These are phyloP conservation scores for Talaromyces trachyspermus DNA, from an alignment of 495 filamentous ascomycete species.

Conservation along the genomic window DNA sequence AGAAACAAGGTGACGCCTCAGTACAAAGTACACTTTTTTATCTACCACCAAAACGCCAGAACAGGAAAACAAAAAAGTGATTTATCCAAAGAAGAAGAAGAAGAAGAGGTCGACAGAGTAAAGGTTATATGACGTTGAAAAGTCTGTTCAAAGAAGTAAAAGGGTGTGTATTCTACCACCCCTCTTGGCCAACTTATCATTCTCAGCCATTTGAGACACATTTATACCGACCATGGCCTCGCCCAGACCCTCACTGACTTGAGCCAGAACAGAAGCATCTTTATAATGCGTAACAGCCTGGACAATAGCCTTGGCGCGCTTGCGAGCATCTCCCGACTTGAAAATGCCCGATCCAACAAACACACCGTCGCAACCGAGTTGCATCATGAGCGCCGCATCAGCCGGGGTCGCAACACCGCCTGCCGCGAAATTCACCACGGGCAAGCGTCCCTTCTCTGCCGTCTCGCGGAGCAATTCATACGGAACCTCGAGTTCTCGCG, in stretches of 20 bases:
- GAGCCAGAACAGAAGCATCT: constrained; percentile 78
- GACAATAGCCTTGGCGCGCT: constrained; percentile 88
- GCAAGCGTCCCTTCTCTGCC: constrained; percentile 77
- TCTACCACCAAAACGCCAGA: constrained; percentile 10
- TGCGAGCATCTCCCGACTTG: constrained; percentile 82
- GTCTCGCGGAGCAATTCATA: constrained; percentile 76
- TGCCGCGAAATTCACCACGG: constrained; percentile 98
- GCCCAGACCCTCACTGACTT: constrained; percentile 79
- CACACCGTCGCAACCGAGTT: constrained; percentile 94
- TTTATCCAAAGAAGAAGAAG: neutral
- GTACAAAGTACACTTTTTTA: constrained; percentile 11
- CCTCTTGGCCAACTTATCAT: constrained; percentile 77
- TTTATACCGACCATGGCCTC: constrained; percentile 97
- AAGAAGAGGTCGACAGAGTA: neutral
- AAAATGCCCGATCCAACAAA: constrained; percentile 97
- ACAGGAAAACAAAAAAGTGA: constrained; percentile 1
- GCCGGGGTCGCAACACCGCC: constrained; percentile 94
- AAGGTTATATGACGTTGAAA: neutral
- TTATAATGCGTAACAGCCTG: constrained; percentile 86
- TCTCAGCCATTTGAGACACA: constrained; percentile 60
- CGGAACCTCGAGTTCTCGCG: constrained; percentile 72
- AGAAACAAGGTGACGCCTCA: neutral
- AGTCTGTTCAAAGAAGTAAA: neutral
- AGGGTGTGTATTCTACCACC: constrained; percentile 77
- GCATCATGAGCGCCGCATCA: constrained; percentile 98